Conservation (phyloP, 306 rosid species). For the Rosa chinensis region DNA sequence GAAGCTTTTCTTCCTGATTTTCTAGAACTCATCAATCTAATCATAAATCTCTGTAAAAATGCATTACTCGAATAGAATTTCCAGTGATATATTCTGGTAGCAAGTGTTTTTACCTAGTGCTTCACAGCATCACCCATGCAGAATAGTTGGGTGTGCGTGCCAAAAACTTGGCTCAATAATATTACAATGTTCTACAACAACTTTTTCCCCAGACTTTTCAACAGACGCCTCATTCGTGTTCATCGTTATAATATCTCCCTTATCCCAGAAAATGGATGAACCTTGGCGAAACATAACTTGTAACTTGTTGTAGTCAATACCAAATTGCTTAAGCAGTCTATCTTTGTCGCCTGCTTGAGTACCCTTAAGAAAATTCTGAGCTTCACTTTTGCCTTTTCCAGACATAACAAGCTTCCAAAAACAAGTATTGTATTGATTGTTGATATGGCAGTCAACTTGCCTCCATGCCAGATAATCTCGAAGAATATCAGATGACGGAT, state of each 20-base stretch:
- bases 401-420: conserved; percentile 82
- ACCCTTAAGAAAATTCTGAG: conserved; percentile 67
- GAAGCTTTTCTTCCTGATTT: background rate
- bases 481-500: conserved; percentile 68
- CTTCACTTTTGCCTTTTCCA: conserved; percentile 75
- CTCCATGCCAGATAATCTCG: conserved; percentile 84
- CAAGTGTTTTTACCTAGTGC: background rate
- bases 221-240: conserved; percentile 31
- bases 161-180: conserved; percentile 65
- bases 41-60: background rate
- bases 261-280: conserved; percentile 65
- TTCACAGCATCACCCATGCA: conserved; percentile 19
- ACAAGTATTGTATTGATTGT: conserved; percentile 86
- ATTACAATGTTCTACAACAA: conserved; percentile 49
- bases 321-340: conserved; percentile 53
- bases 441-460: conserved; percentile 94
- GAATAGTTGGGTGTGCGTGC: conserved; percentile 53
- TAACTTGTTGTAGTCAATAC: conserved; percentile 58
- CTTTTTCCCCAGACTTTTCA: conserved; percentile 29
- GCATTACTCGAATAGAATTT: background rate
- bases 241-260: conserved; percentile 24
- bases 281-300: conserved; percentile 72
- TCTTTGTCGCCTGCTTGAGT: conserved; percentile 65
- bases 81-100: background rate
- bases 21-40: background rate